Base-by-base conservation (phyloP, 2,329 filamentous ascomycete genomes). In the Pseudogymnoascus sp. region DNA sequence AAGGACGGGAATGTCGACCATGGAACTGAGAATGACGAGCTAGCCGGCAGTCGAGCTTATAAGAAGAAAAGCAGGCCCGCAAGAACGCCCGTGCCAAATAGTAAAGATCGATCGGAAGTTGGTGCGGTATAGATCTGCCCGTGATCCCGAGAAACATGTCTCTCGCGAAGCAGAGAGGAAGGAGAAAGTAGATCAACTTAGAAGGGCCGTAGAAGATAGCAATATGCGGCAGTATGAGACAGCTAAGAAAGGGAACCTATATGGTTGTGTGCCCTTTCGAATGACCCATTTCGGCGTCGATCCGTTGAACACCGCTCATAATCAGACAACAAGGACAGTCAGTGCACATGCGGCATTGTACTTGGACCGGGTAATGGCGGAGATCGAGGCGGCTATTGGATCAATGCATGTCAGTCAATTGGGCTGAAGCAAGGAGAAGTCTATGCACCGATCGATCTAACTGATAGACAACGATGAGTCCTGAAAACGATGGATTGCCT, bases 141-240 rank as follows among this genome's bases (percentile, higher is more conserved):
- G 50, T 33, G 16, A 22, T 56, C 50, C 50, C 50, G 50, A 31
- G 50, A 56, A 56, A 56, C 50, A 56, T 56, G 50, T 56, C 50
- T 56, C 50, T 56, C 50, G 14, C n/a, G 26, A 56, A 56, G 50
- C 28, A 56, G 28, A 56, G 50, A 33, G 28, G 50, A 56, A 33
- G 28, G 50, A 16, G 43, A 28, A 56, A 56, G 28, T 33, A 33
- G 22, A 56, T 28, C 10, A 19, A 56, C 16, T 33, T 11, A 14
- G 16, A 53, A 56, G 24, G 14, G 26, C 12, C 1, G 24, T 53
- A 31, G 46, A 56, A 56, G 50, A 56, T 56, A 56, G 28, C 50
- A 56, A 56, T 56, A 56, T 56, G 50, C 50, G 50, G 50, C 14
- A 33, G 28, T 28, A 56, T 56, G 50, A 56, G 28, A 56, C 28